A percentile compares a stretch with the other conserved stretches of the same genome.
These are phyloP conservation scores for Blepharisma japonicum DNA, from an alignment of 73 alveolate genomes.

Conservation along the genomic window DNA sequence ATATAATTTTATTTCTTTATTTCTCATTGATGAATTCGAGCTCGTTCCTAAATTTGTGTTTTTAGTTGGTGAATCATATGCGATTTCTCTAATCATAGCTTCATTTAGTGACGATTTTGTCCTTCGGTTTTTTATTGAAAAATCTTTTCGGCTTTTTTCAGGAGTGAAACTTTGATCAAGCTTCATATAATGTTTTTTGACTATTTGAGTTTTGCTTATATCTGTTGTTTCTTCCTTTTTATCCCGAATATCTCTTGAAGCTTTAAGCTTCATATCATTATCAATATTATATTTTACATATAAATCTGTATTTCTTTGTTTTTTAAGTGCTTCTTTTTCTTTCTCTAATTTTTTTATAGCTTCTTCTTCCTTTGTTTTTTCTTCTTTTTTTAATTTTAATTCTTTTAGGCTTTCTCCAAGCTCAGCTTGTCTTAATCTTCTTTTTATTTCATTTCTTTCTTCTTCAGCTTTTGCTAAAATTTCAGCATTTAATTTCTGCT, in stretches of 20 bases:
- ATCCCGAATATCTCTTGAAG: background rate
- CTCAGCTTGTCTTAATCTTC: background rate
- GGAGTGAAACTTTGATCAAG: too few relatives aligned
- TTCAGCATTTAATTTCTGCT: background rate
- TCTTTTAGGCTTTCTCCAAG: background rate
- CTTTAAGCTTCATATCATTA: conserved; percentile 24
- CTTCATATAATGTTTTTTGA: too few relatives aligned
- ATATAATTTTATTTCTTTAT: too few relatives aligned
- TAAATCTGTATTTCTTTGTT: conserved; percentile 11
- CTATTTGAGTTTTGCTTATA: too few relatives aligned
- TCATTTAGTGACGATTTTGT: too few relatives aligned
- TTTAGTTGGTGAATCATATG: too few relatives aligned
- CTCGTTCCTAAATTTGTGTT: too few relatives aligned
- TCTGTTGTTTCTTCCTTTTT: conserved; percentile 30
- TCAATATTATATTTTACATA: background rate
- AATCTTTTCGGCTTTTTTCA: too few relatives aligned
- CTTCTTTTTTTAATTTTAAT: conserved; percentile 5
- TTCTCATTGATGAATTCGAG: too few relatives aligned
- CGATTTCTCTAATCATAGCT: too few relatives aligned
- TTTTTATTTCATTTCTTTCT: background rate
- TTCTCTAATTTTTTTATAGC: conserved; percentile 15
- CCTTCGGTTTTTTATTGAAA: too few relatives aligned
- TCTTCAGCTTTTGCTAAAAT: conserved; percentile 13
- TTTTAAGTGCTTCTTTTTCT: conserved; percentile 19
- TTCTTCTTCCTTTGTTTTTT: conserved; percentile 29